phyloP scores from a whole-genome alignment of 192 early-diverging fungal genomes.

The Backusella circina region DNA sequence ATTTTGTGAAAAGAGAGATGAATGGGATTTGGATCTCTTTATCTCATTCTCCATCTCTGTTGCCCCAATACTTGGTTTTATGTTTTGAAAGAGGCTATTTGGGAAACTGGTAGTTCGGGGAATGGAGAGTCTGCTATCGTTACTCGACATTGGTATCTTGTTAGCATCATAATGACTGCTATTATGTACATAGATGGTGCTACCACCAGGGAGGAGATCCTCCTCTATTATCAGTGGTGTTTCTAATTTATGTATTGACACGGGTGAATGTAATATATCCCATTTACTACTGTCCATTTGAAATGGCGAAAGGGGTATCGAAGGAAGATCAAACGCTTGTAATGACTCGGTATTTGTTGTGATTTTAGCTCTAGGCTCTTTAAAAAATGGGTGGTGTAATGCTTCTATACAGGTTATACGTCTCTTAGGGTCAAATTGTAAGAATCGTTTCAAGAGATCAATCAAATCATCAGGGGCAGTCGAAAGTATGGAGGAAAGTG shows the following conservation, averaged over 20 bases:
- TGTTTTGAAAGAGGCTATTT: background rate
- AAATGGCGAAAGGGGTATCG: slow-evolving; percentile 22
- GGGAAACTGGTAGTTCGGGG: slow-evolving; percentile 5
- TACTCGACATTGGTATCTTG: background rate
- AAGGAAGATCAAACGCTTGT: slow-evolving; percentile 13
- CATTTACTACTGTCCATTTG: slow-evolving; percentile 10
- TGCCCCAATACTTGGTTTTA: background rate
- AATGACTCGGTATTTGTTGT: slow-evolving; percentile 22
- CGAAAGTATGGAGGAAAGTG: slow-evolving; percentile 57
- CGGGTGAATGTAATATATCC: slow-evolving; percentile 6
- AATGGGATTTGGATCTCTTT: background rate
- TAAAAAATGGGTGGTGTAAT: slow-evolving; percentile 61
- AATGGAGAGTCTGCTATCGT: background rate
- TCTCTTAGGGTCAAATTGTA: slow-evolving; percentile 76
- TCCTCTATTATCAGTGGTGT: background rate
- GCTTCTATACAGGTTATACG: slow-evolving; percentile 76
- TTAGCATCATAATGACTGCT: background rate
- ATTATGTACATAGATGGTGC: background rate
- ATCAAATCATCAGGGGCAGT: slow-evolving; percentile 49
- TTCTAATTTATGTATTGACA: background rate
- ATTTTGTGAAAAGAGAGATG: background rate
- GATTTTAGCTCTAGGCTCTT: slow-evolving; percentile 8
- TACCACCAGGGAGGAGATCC: background rate
- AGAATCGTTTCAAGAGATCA: slow-evolving; percentile 64
- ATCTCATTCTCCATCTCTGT: background rate